These are phyloP conservation scores for Phytophthora europaea DNA, from an alignment of 352 stramenopile species.

Conservation along the genomic window DNA sequence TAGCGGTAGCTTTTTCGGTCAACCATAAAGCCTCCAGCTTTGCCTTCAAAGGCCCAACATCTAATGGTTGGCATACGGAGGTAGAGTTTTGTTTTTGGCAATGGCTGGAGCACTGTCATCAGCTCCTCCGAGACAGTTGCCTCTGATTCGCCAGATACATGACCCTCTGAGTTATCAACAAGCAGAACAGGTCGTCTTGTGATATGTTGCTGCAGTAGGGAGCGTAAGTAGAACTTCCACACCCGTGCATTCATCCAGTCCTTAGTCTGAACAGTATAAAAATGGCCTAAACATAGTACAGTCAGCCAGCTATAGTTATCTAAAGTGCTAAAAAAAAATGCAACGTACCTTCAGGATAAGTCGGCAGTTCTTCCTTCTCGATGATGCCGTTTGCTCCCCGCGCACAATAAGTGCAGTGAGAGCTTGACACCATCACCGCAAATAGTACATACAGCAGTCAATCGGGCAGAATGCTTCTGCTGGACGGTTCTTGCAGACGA, in stretches of 20 bases:
- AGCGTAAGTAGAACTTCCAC: not conserved
- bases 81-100: not conserved
- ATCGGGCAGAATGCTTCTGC: constrained; percentile 19
- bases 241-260: too few species aligned
- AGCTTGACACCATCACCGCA: constrained; percentile 11
- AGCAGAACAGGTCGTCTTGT: not conserved
- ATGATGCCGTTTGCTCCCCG: constrained; percentile 14
- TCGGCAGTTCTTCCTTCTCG: constrained; percentile 17
- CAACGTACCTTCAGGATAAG: constrained; percentile 4
- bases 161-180: not conserved
- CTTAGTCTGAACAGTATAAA: too few species aligned
- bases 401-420: constrained; percentile 19
- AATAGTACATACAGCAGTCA: constrained; percentile 1
- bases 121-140: not conserved
- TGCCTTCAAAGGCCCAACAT: too few species aligned
- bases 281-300: too few species aligned
- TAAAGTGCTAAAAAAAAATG: too few species aligned
- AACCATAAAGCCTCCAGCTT: too few species aligned
- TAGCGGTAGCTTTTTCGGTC: too few species aligned
- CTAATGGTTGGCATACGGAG: not conserved
- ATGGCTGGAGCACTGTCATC: not conserved
- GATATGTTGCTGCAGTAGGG: not conserved
- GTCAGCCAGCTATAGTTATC: too few species aligned
- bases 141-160: not conserved
- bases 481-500: constrained; percentile 12